Conservation (phyloP, 345 rosid species). For the Salix viminalis region DNA sequence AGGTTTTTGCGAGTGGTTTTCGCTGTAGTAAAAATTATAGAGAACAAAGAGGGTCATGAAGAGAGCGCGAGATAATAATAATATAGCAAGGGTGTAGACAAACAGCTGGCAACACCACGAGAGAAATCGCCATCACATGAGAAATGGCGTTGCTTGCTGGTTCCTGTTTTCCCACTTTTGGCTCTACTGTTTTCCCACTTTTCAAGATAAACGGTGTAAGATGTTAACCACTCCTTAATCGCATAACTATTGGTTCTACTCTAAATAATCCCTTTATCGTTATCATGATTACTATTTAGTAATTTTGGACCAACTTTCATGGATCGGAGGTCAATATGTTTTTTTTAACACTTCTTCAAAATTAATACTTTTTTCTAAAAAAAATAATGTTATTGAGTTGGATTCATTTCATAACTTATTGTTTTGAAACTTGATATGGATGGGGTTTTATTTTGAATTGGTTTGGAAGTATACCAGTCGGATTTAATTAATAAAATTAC, state of each 20-base stretch:
- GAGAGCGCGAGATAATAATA: neutral
- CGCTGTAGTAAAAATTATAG: neutral
- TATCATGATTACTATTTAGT: neutral
- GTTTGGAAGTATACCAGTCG: too few species aligned
- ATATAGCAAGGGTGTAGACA: neutral
- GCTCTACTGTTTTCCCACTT: neutral
- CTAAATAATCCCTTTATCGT: neutral
- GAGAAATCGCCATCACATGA: neutral
- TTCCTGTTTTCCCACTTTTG: neutral
- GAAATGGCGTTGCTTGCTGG: neutral
- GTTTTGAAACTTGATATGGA: too few species aligned
- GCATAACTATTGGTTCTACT: neutral
- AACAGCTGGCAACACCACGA: conserved; percentile 9
- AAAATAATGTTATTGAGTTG: too few species aligned
- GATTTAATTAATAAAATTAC: too few species aligned
- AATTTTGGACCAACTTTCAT: too few species aligned
- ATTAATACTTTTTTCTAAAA: too few species aligned
- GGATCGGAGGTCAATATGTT: too few species aligned
- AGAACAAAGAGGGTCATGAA: neutral
- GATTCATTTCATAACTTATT: too few species aligned
- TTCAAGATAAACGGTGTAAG: neutral
- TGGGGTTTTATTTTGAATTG: too few species aligned
- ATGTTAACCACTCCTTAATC: neutral
- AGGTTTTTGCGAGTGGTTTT: neutral
- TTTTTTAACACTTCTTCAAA: too few species aligned